phyloP scores from a whole-genome alignment of 2,329 filamentous ascomycete genomes.

The Hymenoscyphus infarciens region DNA sequence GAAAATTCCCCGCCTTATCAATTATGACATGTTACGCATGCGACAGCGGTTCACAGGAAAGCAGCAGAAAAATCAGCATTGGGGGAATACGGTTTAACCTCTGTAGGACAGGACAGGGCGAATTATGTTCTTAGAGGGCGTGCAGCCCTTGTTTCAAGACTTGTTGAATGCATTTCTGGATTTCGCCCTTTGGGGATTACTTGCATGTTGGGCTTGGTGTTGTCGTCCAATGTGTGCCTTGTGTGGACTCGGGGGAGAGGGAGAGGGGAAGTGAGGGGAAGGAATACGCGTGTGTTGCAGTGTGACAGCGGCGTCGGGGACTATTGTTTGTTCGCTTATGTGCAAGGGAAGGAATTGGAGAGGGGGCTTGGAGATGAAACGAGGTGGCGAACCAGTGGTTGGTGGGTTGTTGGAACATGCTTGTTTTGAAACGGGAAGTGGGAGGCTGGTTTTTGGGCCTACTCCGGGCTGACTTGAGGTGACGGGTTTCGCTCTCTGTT shows the following conservation, averaged over 20 bases:
- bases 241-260: neutral
- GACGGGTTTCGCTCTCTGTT: neutral
- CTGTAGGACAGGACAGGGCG: neutral
- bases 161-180: neutral
- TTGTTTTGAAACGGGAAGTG: constrained; percentile 1
- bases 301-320: neutral
- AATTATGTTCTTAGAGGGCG: neutral
- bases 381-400: neutral
- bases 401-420: neutral
- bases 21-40: constrained; percentile 2
- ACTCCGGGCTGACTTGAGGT: neutral
- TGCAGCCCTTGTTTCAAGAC: constrained; percentile 1
- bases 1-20: neutral
- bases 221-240: neutral
- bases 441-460: too few relatives aligned
- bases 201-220: neutral
- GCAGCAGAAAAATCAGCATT: neutral
- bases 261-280: neutral
- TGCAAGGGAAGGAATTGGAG: neutral
- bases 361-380: neutral
- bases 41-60: neutral
- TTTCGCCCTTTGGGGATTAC: constrained; percentile 2
- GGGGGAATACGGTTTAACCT: neutral
- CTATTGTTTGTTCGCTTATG: constrained; percentile 1
- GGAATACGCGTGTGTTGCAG: neutral